A percentile compares a stretch with the other conserved stretches of the same genome.
phyloP scores from a whole-genome alignment of 2,329 filamentous ascomycete species.

The Aquanectria penicillioides region DNA sequence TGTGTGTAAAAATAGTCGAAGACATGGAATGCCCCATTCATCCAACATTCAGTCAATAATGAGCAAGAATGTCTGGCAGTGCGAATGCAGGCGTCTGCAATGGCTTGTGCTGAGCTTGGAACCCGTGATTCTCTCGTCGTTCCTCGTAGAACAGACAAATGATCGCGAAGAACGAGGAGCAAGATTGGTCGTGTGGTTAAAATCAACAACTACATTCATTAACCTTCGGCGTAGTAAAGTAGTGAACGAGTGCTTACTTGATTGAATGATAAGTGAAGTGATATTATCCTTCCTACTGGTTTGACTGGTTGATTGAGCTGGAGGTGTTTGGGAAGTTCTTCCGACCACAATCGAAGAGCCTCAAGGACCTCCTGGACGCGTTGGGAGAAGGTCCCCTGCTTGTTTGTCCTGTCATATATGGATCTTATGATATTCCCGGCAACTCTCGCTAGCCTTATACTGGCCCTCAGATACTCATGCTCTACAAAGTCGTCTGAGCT shows the following conservation, averaged over 20 bases:
- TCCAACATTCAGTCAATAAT: conserved; percentile 15
- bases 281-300: neutral
- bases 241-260: neutral
- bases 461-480: neutral
- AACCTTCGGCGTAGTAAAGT: neutral
- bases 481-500: conserved; percentile 8
- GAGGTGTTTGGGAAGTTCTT: conserved; percentile 8
- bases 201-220: neutral
- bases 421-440: conserved; percentile 10
- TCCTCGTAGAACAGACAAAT: neutral
- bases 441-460: conserved; percentile 3
- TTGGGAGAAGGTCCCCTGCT: conserved; percentile 7
- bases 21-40: conserved; percentile 15
- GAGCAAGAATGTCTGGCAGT: conserved; percentile 21
- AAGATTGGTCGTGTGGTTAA: conserved; percentile 5
- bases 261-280: conserved; percentile 7
- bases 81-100: conserved; percentile 23
- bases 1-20: conserved; percentile 27
- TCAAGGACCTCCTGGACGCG: conserved; percentile 6
- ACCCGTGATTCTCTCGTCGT: neutral
- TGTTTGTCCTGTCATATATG: conserved; percentile 10
- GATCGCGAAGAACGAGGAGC: conserved; percentile 2
- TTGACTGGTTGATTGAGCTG: neutral
- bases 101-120: neutral
- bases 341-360: conserved; percentile 7